These are phyloP conservation scores for Populus hybrid DNA, from an alignment of 441 rosid species.

Conservation along the genomic window DNA sequence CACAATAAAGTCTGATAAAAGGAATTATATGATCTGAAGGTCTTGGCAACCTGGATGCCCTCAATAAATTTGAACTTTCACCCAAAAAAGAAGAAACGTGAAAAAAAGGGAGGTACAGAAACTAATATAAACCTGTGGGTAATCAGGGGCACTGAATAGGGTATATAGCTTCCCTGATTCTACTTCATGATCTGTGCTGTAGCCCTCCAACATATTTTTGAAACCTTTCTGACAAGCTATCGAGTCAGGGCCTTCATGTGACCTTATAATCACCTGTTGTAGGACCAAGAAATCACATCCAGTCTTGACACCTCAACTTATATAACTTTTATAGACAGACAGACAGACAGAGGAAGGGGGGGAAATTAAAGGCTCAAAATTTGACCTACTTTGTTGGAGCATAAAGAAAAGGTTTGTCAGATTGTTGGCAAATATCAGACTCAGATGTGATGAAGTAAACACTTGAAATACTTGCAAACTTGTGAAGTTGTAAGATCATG, in stretches of 20 bases:
- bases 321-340: too few species aligned
- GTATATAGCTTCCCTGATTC: not conserved
- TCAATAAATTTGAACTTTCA: not conserved
- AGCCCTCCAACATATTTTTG: conserved; percentile 28
- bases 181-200: not conserved
- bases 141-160: not conserved
- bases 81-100: not conserved
- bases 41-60: not conserved
- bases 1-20: not conserved
- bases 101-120: not conserved
- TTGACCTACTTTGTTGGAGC: not conserved
- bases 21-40: not conserved
- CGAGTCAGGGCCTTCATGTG: conserved; percentile 43
- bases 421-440: too few species aligned
- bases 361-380: not conserved
- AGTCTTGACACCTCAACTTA: not conserved
- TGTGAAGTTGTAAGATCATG: too few species aligned
- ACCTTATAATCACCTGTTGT: conserved; percentile 40
- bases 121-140: conserved; percentile 26
- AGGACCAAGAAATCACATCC: not conserved
- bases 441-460: too few species aligned
- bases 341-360: not conserved
- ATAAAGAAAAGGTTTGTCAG: too few species aligned
- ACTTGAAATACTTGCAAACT: too few species aligned
- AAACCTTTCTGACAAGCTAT: conserved; percentile 36